Evolutionary conservation across 2,329 filamentous ascomycete species (phyloP).

Genomic region (Pyricularia grisea): DNA sequence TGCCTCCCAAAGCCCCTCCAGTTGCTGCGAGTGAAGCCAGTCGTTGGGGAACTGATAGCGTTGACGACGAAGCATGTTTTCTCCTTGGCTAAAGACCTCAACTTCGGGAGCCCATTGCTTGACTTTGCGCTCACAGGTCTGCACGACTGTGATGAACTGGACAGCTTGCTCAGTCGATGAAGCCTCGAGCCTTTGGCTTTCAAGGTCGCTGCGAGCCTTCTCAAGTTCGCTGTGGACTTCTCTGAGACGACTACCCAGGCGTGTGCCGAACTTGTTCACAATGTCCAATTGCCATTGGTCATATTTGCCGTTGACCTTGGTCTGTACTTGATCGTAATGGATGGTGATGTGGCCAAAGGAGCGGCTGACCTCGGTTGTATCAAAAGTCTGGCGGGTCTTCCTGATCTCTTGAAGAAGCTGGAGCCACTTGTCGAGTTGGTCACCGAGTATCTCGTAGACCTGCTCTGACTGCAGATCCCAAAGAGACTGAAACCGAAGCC

Average conservation of each 20-base stretch:
- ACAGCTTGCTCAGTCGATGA: constrained; percentile 95
- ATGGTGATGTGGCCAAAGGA: constrained; percentile 91
- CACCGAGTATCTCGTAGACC: constrained; percentile 84
- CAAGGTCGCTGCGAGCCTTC: constrained; percentile 80
- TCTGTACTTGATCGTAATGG: constrained; percentile 97
- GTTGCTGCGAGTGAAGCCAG: constrained; percentile 93
- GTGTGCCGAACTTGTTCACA: constrained; percentile 80
- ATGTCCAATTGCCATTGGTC: constrained; percentile 99
- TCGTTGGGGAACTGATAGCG: constrained; percentile 89
- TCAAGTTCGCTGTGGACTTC: constrained; percentile 90
- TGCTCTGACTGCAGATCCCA: constrained; percentile 97
- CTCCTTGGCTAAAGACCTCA: constrained; percentile 89
- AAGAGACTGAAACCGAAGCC: constrained; percentile 95
- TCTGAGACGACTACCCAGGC: constrained; percentile 81
- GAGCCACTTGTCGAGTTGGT: constrained; percentile 86
- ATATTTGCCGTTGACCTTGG: constrained; percentile 97
- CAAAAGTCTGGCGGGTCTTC: constrained; percentile 91
- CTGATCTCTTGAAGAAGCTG: constrained; percentile 95
- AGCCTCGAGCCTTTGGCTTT: constrained; percentile 84
- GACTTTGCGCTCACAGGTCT: constrained; percentile 90
- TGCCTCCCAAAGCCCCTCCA: constrained; percentile 91
- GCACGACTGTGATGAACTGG: constrained; percentile 95
- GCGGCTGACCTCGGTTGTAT: constrained; percentile 88
- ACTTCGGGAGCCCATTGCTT: constrained; percentile 93
- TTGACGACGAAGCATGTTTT: constrained; percentile 83